phyloP scores from a whole-genome alignment of 1,284 basidiomycete species.

The Ustilago nuda region DNA sequence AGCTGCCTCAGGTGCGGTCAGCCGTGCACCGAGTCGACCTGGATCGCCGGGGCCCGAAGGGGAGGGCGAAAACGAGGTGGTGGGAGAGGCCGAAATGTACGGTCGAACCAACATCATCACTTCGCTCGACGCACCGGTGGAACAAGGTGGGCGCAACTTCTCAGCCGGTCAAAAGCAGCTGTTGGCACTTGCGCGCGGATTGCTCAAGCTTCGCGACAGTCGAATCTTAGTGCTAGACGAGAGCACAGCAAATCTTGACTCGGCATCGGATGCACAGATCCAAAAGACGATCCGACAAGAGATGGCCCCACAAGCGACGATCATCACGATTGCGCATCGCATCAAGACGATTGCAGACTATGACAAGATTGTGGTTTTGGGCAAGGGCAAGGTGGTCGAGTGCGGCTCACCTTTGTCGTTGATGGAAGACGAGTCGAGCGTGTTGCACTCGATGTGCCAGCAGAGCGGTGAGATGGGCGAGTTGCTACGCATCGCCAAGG shows the following conservation, averaged over 20 bases:
- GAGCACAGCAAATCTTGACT: constrained; percentile 71
- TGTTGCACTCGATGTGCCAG: constrained; percentile 62
- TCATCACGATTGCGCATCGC: constrained; percentile 76
- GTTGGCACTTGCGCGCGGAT: constrained; percentile 73
- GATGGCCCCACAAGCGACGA: constrained; percentile 70
- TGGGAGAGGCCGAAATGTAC: constrained; percentile 31
- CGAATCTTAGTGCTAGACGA: constrained; percentile 74
- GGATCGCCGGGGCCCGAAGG: constrained; percentile 35
- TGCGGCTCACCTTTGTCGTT: constrained; percentile 79
- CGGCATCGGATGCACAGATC: constrained; percentile 71
- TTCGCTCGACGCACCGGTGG: constrained; percentile 72
- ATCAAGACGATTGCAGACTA: constrained; percentile 76
- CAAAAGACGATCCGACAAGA: constrained; percentile 72
- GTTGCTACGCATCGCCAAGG: constrained; percentile 42
- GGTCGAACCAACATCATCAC: constrained; percentile 71
- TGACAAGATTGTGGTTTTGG: constrained; percentile 74
- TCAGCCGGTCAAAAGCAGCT: constrained; percentile 74
- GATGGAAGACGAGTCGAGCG: constrained; percentile 67
- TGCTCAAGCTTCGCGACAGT: constrained; percentile 72
- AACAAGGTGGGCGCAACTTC: constrained; percentile 72
- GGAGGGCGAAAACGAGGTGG: constrained; percentile 14
- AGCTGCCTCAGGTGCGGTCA: constrained; percentile 41
- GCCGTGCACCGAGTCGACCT: constrained; percentile 49
- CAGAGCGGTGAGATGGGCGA: constrained; percentile 62
- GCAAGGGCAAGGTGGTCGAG: constrained; percentile 78